Percentiles rank a stretch among this genome's conserved stretches.
Evolutionary conservation across 139 green algal species (phyloP).

Genomic region (Picochlorum sp.): DNA sequence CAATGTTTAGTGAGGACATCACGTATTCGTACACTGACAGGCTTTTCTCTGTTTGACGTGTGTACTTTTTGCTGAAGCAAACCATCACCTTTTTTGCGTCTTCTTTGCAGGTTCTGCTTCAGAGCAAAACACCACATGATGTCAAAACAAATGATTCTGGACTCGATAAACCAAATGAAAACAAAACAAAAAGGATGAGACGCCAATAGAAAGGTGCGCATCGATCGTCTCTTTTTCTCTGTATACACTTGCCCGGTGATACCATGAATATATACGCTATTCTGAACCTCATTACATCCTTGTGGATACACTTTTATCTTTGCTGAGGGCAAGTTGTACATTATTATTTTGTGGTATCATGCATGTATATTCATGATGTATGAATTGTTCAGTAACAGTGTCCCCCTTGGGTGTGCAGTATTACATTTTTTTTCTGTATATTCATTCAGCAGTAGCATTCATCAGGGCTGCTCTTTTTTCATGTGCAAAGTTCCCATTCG

Average conservation of each 20-base stretch:
- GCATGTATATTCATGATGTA: background rate
- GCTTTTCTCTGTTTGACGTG: background rate
- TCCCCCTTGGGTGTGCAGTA: too few species aligned
- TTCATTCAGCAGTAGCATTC: too few species aligned
- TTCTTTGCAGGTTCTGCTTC: too few species aligned
- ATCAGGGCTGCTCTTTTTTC: background rate
- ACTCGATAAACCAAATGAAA: too few species aligned
- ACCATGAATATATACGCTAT: slow-evolving; percentile 16
- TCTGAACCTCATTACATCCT: slow-evolving; percentile 5
- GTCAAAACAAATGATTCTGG: too few species aligned
- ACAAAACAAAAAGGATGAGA: too few species aligned
- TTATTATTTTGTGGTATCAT: too few species aligned
- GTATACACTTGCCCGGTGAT: slow-evolving; percentile 5
- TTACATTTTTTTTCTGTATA: too few species aligned
- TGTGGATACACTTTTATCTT: slow-evolving; percentile 3
- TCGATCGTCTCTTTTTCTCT: background rate
- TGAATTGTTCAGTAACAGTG: background rate
- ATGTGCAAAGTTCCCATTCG: background rate
- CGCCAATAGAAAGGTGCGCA: too few species aligned
- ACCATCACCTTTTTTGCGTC: too few species aligned
- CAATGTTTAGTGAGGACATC: slow-evolving; percentile 19
- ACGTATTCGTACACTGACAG: slow-evolving; percentile 45
- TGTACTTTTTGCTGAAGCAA: background rate
- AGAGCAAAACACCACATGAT: too few species aligned
- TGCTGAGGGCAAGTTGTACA: slow-evolving; percentile 6